Conservation (phyloP, 768 basidiomycete genomes). For the Kwoniella sp. region DNA sequence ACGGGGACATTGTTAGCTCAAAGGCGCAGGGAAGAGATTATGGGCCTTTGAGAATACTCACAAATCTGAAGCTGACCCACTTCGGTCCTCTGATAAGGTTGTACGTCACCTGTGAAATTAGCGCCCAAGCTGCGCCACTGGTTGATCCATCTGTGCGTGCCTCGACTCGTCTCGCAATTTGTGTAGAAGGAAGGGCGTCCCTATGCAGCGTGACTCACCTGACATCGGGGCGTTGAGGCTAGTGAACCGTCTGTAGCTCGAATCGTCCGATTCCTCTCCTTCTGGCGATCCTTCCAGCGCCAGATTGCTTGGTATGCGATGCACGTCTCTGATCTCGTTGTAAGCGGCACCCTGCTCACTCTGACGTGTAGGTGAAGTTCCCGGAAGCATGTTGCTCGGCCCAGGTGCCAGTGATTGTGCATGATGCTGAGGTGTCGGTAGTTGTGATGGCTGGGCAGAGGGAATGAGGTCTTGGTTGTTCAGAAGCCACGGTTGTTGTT, state of each 20-base stretch:
- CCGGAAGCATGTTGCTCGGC: background rate
- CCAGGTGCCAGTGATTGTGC: background rate
- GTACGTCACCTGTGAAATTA: background rate
- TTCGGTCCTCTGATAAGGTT: background rate
- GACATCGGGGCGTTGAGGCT: background rate
- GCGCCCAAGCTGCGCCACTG: background rate
- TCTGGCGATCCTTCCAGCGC: background rate
- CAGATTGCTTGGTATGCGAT: background rate
- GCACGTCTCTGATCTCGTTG: background rate
- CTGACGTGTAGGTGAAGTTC: background rate
- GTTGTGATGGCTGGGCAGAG: background rate
- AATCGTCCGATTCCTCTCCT: background rate
- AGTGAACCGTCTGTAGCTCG: background rate
- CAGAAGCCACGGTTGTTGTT: background rate
- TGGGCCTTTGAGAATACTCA: no score
- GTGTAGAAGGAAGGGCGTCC: background rate
- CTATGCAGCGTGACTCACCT: background rate
- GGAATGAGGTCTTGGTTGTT: background rate
- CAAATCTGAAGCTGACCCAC: background rate
- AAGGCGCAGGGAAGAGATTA: no score
- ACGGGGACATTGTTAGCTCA: background rate
- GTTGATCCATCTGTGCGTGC: background rate
- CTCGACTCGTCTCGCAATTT: background rate
- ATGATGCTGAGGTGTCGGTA: background rate
- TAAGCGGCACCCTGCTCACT: background rate